Evolutionary conservation across 176 grass and related monocot species (phyloP).

Genomic region (Chloris gayana): DNA sequence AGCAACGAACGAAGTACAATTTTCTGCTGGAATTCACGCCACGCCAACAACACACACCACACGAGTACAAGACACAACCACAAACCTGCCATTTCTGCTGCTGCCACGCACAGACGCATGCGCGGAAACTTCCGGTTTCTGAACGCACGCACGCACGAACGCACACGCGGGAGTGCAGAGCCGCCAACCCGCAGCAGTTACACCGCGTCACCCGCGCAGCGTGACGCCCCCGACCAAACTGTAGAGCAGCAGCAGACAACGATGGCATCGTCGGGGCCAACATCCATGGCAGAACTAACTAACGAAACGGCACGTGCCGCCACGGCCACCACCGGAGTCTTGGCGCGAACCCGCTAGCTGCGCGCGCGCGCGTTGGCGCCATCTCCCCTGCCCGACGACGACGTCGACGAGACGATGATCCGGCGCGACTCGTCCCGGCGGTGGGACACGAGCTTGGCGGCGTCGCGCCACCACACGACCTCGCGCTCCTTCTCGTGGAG

Average conservation of each 20-base stretch:
- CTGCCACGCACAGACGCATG: not conserved
- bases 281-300: not conserved
- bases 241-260: not conserved
- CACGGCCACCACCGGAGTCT: not conserved
- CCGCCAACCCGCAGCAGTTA: conserved; percentile 1
- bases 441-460: conserved; percentile 82
- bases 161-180: not conserved
- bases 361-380: conserved; percentile 23
- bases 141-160: not conserved
- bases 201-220: conserved; percentile 35
- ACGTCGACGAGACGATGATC: not conserved
- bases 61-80: not conserved
- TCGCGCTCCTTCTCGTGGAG: conserved; percentile 90
- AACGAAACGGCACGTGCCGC: not conserved
- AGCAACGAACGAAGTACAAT: conserved; percentile 17
- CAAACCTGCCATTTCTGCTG: not conserved
- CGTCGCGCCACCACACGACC: conserved; percentile 94
- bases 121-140: conserved; percentile 5
- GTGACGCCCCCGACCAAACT: not conserved
- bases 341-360: not conserved
- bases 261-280: not conserved
- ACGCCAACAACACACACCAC: not conserved
- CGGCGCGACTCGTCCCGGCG: conserved; percentile 64
- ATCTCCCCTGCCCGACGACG: not conserved
- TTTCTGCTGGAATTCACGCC: not conserved